Evolutionary conservation across 441 rosid species (phyloP).

Genomic region (Macaranga tanarius): DNA sequence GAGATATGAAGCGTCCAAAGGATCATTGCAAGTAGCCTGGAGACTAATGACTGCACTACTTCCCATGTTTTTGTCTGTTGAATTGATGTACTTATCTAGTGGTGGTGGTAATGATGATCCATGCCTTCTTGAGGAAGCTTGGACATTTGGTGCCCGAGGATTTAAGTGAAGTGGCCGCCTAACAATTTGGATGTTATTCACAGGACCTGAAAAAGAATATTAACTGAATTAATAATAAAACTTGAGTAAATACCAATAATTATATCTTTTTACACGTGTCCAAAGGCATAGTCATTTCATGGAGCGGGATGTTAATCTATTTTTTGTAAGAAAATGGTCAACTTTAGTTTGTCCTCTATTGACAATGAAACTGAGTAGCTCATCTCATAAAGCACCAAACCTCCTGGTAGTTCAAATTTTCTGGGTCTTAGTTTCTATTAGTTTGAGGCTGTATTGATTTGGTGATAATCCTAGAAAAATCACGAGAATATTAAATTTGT

Average conservation of each 20-base stretch:
- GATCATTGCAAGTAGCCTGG: slow-evolving; percentile 23
- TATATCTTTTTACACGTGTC: not conserved
- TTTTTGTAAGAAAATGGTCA: not conserved
- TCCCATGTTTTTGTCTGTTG: slow-evolving; percentile 40
- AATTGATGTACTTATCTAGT: slow-evolving; percentile 48
- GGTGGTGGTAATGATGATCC: slow-evolving; percentile 56
- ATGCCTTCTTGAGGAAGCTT: slow-evolving; percentile 49
- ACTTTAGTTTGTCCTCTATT: too few relatives aligned
- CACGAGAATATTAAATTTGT: not conserved
- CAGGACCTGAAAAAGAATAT: slow-evolving; percentile 47
- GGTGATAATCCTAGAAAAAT: not conserved
- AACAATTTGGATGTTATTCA: slow-evolving; percentile 63
- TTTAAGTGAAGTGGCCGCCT: slow-evolving; percentile 34
- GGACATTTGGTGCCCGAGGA: slow-evolving; percentile 25
- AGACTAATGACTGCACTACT: slow-evolving; percentile 40
- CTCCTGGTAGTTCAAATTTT: not conserved
- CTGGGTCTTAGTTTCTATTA: not conserved
- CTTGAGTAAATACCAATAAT: not conserved
- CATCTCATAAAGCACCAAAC: too few relatives aligned
- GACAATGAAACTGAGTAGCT: too few relatives aligned
- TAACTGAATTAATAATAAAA: not conserved
- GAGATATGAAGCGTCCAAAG: slow-evolving; percentile 31
- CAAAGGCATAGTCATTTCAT: not conserved
- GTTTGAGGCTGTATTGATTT: not conserved
- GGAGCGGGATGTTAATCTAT: not conserved